These are phyloP conservation scores for Solanum ossicruentum DNA, from an alignment of 257 asterid genomes.

Conservation along the genomic window DNA sequence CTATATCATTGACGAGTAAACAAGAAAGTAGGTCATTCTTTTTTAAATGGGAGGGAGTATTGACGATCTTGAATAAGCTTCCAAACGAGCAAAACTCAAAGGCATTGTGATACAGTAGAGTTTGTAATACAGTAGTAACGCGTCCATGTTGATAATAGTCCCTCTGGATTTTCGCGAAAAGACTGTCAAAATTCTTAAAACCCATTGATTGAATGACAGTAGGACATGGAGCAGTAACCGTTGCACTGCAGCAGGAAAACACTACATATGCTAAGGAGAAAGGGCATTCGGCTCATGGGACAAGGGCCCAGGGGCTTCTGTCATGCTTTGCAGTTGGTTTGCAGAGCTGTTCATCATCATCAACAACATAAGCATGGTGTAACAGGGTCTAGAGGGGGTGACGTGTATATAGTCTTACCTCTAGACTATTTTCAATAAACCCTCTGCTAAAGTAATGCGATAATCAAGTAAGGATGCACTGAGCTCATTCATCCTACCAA, in stretches of 20 bases:
- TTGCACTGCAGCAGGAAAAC: not conserved
- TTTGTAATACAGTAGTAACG: not conserved
- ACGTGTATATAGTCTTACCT: not conserved
- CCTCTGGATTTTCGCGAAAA: not conserved
- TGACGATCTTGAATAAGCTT: not conserved
- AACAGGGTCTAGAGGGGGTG: too few relatives aligned
- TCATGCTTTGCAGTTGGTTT: not conserved
- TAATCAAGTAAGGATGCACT: not conserved
- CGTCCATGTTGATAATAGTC: not conserved
- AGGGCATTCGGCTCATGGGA: not conserved
- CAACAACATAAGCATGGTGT: not conserved
- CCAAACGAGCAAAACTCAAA: not conserved
- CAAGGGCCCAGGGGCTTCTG: not conserved
- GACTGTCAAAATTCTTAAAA: not conserved
- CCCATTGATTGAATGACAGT: not conserved
- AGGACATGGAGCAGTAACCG: not conserved
- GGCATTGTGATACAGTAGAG: not conserved
- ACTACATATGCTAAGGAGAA: not conserved
- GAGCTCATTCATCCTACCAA: not conserved
- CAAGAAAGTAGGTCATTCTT: too few relatives aligned
- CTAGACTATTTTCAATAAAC: not conserved
- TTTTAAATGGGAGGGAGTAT: too few relatives aligned
- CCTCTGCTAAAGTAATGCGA: not conserved
- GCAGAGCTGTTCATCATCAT: not conserved
- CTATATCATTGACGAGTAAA: too few relatives aligned